These are phyloP conservation scores for Irpex rosettiformis DNA, from an alignment of 1,284 basidiomycete genomes.

Conservation along the genomic window DNA sequence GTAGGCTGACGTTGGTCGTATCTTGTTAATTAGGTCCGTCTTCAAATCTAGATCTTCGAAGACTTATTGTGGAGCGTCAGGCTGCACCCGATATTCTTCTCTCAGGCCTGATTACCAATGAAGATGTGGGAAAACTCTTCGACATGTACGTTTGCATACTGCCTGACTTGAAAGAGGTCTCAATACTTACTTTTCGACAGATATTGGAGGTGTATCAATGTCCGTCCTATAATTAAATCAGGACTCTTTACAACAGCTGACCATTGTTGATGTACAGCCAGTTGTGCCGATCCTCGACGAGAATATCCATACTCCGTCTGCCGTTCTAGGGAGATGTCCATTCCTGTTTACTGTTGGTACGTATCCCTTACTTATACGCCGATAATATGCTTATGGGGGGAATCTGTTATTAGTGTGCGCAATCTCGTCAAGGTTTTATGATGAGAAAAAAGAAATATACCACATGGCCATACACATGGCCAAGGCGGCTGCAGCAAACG, in stretches of 20 bases:
- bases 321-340: constrained; percentile 35
- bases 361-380: constrained; percentile 13
- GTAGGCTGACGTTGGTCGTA: constrained; percentile 22
- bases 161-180: neutral
- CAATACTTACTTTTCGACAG: constrained; percentile 16
- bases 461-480: constrained; percentile 35
- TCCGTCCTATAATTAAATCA: constrained; percentile 48
- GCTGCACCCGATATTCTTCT: constrained; percentile 41
- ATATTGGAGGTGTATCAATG: constrained; percentile 36
- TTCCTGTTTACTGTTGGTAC: constrained; percentile 37
- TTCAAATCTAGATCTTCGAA: constrained; percentile 32
- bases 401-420: constrained; percentile 34
- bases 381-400: neutral
- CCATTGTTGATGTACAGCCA: constrained; percentile 18
- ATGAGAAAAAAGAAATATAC: constrained; percentile 32
- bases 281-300: constrained; percentile 35
- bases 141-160: constrained; percentile 35
- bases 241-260: constrained; percentile 51
- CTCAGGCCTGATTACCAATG: constrained; percentile 38
- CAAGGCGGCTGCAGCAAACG: constrained; percentile 31
- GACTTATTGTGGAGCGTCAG: constrained; percentile 42
- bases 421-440: constrained; percentile 34
- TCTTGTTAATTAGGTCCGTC: constrained; percentile 25
- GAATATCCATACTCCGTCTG: constrained; percentile 34
- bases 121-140: constrained; percentile 42